These are phyloP conservation scores for Puccinia triticina DNA, from an alignment of 1,284 basidiomycete species.

Conservation along the genomic window DNA sequence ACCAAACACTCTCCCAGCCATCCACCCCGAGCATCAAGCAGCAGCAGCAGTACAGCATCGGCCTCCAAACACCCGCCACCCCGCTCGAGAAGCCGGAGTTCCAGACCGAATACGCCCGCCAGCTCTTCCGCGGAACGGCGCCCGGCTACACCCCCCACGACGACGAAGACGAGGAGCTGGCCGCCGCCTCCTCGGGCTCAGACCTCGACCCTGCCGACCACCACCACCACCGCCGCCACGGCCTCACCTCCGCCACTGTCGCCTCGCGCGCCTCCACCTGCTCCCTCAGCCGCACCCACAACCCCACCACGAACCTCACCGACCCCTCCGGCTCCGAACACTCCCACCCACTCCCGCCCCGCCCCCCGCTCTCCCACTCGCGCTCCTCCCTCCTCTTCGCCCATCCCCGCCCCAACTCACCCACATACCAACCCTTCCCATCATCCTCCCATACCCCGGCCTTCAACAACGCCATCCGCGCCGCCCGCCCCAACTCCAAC, in stretches of 20 bases:
- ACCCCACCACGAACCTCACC: background rate
- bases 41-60: background rate
- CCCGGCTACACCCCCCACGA: background rate
- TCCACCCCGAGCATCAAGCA: conserved; percentile 23
- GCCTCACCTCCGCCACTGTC: background rate
- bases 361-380: background rate
- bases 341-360: conserved; percentile 1
- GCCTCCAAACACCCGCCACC: conserved; percentile 17
- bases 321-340: background rate
- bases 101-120: conserved; percentile 46
- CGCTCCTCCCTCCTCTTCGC: background rate
- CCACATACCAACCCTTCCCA: background rate
- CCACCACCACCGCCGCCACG: background rate
- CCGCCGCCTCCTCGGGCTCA: conserved; percentile 12
- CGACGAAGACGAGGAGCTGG: conserved; percentile 41
- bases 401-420: conserved; percentile 5
- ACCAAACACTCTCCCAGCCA: conserved; percentile 20
- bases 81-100: conserved; percentile 45
- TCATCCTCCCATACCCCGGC: conserved; percentile 19
- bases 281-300: background rate
- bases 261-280: conserved; percentile 1
- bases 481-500: background rate
- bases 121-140: conserved; percentile 35
- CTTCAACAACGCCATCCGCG: background rate
- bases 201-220: conserved; percentile 1